These are phyloP conservation scores for Sisymbrium altissimum DNA, from an alignment of 345 rosid species.

Conservation along the genomic window DNA sequence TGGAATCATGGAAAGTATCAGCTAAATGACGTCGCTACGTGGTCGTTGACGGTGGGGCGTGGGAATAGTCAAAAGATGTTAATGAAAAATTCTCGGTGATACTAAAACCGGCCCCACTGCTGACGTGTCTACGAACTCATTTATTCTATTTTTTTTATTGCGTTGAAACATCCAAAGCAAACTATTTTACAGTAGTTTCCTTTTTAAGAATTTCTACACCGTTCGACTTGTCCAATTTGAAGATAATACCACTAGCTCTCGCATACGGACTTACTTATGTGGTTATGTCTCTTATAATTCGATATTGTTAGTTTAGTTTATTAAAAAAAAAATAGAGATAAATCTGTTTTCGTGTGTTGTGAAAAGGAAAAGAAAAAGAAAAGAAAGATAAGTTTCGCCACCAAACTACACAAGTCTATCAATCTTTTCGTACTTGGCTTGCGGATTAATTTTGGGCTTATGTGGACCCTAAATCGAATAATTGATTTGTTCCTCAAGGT, in stretches of 20 bases:
- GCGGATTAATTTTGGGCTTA: neutral
- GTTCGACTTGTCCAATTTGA: neutral
- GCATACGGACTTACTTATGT: too few relatives aligned
- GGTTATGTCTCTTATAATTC: too few relatives aligned
- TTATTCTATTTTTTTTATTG: neutral
- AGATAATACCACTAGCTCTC: too few relatives aligned
- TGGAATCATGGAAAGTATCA: conserved; percentile 6
- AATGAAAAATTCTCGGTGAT: too few relatives aligned
- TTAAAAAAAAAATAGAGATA: too few relatives aligned
- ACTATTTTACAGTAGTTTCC: neutral
- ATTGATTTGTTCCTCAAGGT: neutral
- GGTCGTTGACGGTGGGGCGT: conserved; percentile 31
- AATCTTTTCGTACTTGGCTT: neutral
- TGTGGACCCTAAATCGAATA: conserved; percentile 10
- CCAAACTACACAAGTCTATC: neutral
- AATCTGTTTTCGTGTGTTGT: too few relatives aligned
- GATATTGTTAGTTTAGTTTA: too few relatives aligned
- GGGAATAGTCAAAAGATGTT: conserved; percentile 15
- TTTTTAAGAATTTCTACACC: neutral
- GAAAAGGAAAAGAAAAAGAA: neutral
- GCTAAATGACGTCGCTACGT: neutral
- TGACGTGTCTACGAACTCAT: neutral
- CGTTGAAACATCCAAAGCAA: neutral
- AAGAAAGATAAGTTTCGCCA: too few relatives aligned
- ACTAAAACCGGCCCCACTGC: neutral